Evolutionary conservation across 352 stramenopile species (phyloP).

Genomic region (Lagenidium giganteum): DNA sequence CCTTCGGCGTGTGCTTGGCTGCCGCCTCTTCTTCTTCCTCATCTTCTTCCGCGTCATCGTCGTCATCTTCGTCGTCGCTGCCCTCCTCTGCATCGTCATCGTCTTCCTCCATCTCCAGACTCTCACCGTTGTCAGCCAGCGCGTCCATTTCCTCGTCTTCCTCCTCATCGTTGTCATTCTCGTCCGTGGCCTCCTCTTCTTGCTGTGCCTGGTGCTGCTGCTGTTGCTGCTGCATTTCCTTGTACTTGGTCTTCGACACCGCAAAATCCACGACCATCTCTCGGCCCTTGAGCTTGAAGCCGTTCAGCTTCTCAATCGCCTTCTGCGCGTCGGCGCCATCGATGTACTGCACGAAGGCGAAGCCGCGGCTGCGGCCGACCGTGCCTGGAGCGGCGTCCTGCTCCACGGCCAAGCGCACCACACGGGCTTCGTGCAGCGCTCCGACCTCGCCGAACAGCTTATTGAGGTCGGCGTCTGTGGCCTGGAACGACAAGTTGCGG

Average conservation of each 20-base stretch:
- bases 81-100: slow-evolving; percentile 21
- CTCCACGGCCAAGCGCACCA: slow-evolving; percentile 74
- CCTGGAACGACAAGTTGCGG: slow-evolving; percentile 81
- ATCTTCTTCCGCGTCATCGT: slow-evolving; percentile 23
- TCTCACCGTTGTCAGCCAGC: slow-evolving; percentile 28
- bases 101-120: slow-evolving; percentile 16
- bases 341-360: slow-evolving; percentile 81
- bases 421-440: slow-evolving; percentile 56
- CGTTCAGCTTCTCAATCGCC: slow-evolving; percentile 74
- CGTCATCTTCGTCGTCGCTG: slow-evolving; percentile 14
- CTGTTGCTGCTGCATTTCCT: slow-evolving; percentile 50
- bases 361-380: slow-evolving; percentile 66
- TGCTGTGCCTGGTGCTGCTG: slow-evolving; percentile 23
- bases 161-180: slow-evolving; percentile 27
- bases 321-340: slow-evolving; percentile 50
- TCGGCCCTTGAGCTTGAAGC: slow-evolving; percentile 71
- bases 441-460: slow-evolving; percentile 67
- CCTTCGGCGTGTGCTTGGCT: slow-evolving; percentile 17
- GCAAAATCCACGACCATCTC: slow-evolving; percentile 87
- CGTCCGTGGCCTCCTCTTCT: slow-evolving; percentile 17
- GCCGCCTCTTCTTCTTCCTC: slow-evolving; percentile 20
- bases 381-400: slow-evolving; percentile 22
- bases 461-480: slow-evolving; percentile 62
- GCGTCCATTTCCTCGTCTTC: slow-evolving; percentile 41
- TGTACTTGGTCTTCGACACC: slow-evolving; percentile 72